Conservation (phyloP, 1,284 basidiomycete genomes). For the Pseudozyma thailandica region DNA sequence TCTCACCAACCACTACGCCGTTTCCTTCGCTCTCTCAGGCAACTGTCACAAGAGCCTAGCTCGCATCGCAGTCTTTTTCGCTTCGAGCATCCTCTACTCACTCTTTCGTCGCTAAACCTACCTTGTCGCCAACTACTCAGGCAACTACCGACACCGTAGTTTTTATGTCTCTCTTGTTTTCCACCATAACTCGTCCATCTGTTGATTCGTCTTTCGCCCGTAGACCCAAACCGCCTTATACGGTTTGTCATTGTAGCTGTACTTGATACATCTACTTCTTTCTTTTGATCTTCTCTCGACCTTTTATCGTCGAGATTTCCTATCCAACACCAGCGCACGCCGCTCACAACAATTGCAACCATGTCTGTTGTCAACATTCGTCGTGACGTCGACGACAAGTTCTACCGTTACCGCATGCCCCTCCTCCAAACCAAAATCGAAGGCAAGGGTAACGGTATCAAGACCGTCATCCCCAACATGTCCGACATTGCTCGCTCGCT, state of each 20-base stretch:
- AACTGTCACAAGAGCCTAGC: neutral
- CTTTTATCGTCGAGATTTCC: conserved; percentile 8
- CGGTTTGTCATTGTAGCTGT: conserved; percentile 44
- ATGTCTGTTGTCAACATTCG: conserved; percentile 91
- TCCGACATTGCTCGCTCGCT: conserved; percentile 95
- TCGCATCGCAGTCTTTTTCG: neutral
- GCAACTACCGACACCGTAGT: conserved; percentile 23
- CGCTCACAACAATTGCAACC: conserved; percentile 24
- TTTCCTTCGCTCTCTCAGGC: neutral
- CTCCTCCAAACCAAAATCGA: conserved; percentile 95
- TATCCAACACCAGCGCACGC: no score
- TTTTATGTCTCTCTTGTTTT: conserved; percentile 52
- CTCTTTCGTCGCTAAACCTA: neutral
- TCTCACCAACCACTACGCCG: neutral
- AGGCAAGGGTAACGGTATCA: conserved; percentile 99
- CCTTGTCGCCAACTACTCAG: conserved; percentile 16
- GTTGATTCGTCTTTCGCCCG: conserved; percentile 48
- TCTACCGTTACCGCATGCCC: conserved; percentile 81
- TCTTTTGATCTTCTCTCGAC: conserved; percentile 10
- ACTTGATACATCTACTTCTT: conserved; percentile 37
- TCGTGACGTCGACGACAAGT: conserved; percentile 89
- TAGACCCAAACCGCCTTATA: conserved; percentile 51
- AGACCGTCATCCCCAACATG: conserved; percentile 87
- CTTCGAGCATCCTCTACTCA: neutral
- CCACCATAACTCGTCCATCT: conserved; percentile 52